Evolutionary conservation across 1,284 basidiomycete species (phyloP).

Genomic region (Boletus mariae): DNA sequence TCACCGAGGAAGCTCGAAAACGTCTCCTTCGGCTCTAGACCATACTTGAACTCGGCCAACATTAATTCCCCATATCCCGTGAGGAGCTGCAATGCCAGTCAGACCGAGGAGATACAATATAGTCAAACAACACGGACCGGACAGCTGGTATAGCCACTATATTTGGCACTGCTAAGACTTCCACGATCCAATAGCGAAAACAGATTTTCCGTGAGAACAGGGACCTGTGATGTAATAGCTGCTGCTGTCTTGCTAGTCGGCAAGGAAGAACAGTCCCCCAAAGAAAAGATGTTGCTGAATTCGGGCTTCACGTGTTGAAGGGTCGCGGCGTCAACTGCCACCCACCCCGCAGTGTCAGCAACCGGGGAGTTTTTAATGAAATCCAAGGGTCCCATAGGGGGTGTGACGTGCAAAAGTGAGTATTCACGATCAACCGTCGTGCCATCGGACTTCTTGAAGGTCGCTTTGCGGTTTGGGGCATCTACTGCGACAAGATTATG

Average conservation of each 20-base stretch:
- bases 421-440: conserved; percentile 70
- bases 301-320: conserved; percentile 81
- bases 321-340: conserved; percentile 78
- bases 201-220: conserved; percentile 90
- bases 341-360: conserved; percentile 83
- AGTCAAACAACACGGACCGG: conserved; percentile 49
- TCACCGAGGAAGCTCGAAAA: conserved; percentile 67
- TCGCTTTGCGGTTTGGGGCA: conserved; percentile 67
- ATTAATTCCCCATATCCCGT: conserved; percentile 86
- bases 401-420: conserved; percentile 84
- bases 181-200: conserved; percentile 72
- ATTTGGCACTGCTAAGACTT: conserved; percentile 60
- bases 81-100: conserved; percentile 51
- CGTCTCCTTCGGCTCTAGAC: conserved; percentile 80
- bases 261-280: conserved; percentile 88
- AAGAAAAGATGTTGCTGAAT: conserved; percentile 80
- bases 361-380: conserved; percentile 79
- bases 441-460: conserved; percentile 76
- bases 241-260: conserved; percentile 97
- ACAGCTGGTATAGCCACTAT: conserved; percentile 85
- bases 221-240: conserved; percentile 88
- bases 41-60: conserved; percentile 91
- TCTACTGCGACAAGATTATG: conserved; percentile 84
- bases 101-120: conserved; percentile 1
- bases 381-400: conserved; percentile 87